These are phyloP conservation scores for Penicillium canescens DNA, from an alignment of 495 filamentous ascomycete genomes.

Conservation along the genomic window DNA sequence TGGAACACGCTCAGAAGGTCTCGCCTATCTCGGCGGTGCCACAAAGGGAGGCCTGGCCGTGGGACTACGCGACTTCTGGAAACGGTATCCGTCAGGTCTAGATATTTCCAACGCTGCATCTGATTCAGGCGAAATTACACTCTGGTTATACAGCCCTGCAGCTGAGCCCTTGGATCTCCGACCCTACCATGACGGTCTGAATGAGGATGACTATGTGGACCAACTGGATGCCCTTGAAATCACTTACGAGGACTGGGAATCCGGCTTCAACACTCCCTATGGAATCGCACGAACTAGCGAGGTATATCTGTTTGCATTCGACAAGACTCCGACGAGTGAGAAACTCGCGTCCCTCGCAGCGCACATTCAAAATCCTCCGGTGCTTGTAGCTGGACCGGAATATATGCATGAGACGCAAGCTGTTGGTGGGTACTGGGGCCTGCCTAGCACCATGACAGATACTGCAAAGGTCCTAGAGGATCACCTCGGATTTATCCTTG, in stretches of 20 bases:
- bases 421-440: conserved; percentile 43
- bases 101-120: conserved; percentile 41
- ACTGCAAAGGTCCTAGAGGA: conserved; percentile 29
- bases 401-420: conserved; percentile 44
- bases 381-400: conserved; percentile 33
- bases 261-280: conserved; percentile 44
- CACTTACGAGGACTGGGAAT: conserved; percentile 56
- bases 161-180: conserved; percentile 47
- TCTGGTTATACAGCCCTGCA: conserved; percentile 52
- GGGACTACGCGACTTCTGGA: conserved; percentile 52
- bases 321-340: conserved; percentile 36
- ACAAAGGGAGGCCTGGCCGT: conserved; percentile 45
- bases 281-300: conserved; percentile 50
- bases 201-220: conserved; percentile 43
- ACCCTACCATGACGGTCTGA: conserved; percentile 51
- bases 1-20: conserved; percentile 43
- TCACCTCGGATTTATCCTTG: conserved; percentile 44
- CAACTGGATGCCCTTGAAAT: conserved; percentile 52
- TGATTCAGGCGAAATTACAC: conserved; percentile 38
- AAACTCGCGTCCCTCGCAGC: conserved; percentile 29
- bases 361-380: conserved; percentile 36
- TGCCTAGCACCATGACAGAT: neutral
- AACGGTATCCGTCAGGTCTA: conserved; percentile 48
- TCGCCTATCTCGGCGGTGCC: conserved; percentile 48
- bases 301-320: conserved; percentile 43